Conservation (phyloP, 1,284 basidiomycete species). For the Boletus albobrunnescens region DNA sequence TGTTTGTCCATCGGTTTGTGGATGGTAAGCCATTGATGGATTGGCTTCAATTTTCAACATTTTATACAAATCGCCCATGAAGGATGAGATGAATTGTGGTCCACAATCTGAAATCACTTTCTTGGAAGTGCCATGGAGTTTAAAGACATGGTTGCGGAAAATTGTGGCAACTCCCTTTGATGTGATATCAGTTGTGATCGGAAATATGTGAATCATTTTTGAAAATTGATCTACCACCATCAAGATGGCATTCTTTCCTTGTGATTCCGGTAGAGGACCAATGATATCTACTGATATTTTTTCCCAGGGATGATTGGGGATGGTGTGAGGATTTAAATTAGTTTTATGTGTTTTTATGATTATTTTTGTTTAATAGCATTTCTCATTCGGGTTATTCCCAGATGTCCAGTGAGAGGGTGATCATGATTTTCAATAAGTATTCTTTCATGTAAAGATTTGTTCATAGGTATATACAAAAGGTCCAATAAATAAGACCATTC, state of each 20-base stretch:
- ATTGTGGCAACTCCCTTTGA: slow-evolving; percentile 27
- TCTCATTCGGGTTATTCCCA: neutral
- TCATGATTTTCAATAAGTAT: neutral
- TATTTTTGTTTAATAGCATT: too few species aligned
- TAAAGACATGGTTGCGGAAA: slow-evolving; percentile 29
- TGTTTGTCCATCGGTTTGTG: neutral
- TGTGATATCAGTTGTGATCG: too few species aligned
- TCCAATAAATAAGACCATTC: neutral
- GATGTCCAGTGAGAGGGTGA: neutral
- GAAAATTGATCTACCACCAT: slow-evolving; percentile 37
- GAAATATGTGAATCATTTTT: slow-evolving; percentile 16
- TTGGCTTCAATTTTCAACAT: neutral
- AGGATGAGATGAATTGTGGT: neutral
- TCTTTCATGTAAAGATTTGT: neutral
- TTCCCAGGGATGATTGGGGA: neutral
- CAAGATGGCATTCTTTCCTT: slow-evolving; percentile 36
- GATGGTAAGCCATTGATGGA: neutral
- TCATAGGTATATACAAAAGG: neutral
- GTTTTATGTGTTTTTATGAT: too few species aligned
- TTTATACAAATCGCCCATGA: neutral
- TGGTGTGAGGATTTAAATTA: neutral
- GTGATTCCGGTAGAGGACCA: neutral
- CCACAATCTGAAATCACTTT: slow-evolving; percentile 23
- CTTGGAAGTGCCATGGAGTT: slow-evolving; percentile 10
- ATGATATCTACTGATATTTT: slow-evolving; percentile 1